Conservation (phyloP, 108 stramenopile genomes). For the Parmales sp. region DNA sequence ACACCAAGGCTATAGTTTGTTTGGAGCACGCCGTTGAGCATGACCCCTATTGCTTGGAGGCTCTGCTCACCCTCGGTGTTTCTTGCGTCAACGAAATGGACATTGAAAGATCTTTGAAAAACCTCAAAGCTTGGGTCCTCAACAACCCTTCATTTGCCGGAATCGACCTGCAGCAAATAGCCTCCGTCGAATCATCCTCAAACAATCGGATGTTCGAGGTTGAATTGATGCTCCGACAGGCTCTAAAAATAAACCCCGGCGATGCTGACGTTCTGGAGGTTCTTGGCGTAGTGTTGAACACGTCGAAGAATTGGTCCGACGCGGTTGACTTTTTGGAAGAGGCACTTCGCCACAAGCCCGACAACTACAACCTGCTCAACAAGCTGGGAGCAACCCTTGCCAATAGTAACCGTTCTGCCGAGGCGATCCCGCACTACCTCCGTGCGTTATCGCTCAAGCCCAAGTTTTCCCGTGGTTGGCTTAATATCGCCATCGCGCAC, state of each 20-base stretch:
- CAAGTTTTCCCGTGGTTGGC: slow-evolving; percentile 84
- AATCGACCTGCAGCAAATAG: slow-evolving; percentile 43
- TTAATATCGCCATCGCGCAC: slow-evolving; percentile 93
- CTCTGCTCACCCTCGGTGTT: slow-evolving; percentile 73
- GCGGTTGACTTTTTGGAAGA: slow-evolving; percentile 63
- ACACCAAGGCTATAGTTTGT: slow-evolving; percentile 77
- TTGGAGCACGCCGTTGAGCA: slow-evolving; percentile 73
- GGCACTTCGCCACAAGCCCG: slow-evolving; percentile 54
- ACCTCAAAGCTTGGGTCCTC: slow-evolving; percentile 82
- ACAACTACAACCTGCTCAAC: slow-evolving; percentile 79
- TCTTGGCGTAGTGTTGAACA: slow-evolving; percentile 85
- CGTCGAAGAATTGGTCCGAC: slow-evolving; percentile 71
- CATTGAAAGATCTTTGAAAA: slow-evolving; percentile 59
- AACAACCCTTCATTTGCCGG: slow-evolving; percentile 87
- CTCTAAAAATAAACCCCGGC: not conserved
- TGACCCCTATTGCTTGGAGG: slow-evolving; percentile 75
- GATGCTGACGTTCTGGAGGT: slow-evolving; percentile 69
- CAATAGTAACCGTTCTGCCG: slow-evolving; percentile 71
- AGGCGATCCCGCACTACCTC: slow-evolving; percentile 73
- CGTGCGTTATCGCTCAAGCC: slow-evolving; percentile 72
- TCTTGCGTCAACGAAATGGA: slow-evolving; percentile 88
- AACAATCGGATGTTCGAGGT: too few relatives aligned
- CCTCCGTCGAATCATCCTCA: too few relatives aligned
- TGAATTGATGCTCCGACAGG: slow-evolving; percentile 55
- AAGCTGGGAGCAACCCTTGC: slow-evolving; percentile 92